Evolutionary conservation across 441 rosid genomes (phyloP).

Genomic region (Biscutella laevigata): DNA sequence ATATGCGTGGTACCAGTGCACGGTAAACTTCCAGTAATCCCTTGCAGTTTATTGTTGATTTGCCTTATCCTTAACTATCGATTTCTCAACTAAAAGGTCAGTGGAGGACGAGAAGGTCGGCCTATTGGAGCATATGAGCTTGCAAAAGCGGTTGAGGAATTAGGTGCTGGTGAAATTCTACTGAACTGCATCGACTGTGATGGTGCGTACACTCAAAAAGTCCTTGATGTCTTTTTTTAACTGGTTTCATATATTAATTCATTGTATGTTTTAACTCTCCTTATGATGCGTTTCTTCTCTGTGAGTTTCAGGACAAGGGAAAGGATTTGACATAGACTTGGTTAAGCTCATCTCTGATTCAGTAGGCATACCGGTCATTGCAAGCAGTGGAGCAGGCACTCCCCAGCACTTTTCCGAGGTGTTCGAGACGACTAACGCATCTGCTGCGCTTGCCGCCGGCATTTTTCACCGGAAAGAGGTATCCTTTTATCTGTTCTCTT

Average conservation of each 20-base stretch:
- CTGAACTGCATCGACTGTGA: slow-evolving; percentile 95
- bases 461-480: slow-evolving; percentile 98
- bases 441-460: slow-evolving; percentile 97
- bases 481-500: neutral
- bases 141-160: slow-evolving; percentile 86
- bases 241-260: neutral
- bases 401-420: slow-evolving; percentile 79
- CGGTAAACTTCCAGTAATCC: slow-evolving; percentile 40
- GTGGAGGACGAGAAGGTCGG: slow-evolving; percentile 94
- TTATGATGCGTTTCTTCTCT: slow-evolving; percentile 5
- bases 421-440: slow-evolving; percentile 67
- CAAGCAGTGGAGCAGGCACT: slow-evolving; percentile 92
- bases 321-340: slow-evolving; percentile 77
- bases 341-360: slow-evolving; percentile 74
- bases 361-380: slow-evolving; percentile 86
- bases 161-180: slow-evolving; percentile 94
- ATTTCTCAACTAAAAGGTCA: slow-evolving; percentile 45
- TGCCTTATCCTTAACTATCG: neutral
- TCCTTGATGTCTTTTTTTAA: neutral
- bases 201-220: slow-evolving; percentile 30
- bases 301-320: slow-evolving; percentile 72
- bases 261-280: neutral
- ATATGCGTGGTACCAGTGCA: slow-evolving; percentile 98
- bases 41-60: neutral
- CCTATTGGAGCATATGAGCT: slow-evolving; percentile 96